These are phyloP conservation scores for Kodamaea leandrae DNA, from an alignment of 805 yeast genomes.

Conservation along the genomic window DNA sequence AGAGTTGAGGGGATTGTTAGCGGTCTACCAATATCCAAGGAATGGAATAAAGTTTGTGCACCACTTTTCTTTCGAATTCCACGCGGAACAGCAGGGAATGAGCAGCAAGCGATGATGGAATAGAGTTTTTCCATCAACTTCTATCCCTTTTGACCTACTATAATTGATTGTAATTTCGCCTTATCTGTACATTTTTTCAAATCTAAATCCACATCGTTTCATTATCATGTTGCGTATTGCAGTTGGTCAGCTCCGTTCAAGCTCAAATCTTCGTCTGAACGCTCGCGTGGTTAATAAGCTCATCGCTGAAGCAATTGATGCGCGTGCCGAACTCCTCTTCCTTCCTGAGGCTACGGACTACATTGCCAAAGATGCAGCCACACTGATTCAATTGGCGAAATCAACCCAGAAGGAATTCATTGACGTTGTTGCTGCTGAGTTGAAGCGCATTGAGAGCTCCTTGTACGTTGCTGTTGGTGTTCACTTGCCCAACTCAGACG, in stretches of 20 bases:
- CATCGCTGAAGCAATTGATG: conserved; percentile 59
- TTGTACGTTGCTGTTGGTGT: conserved; percentile 80
- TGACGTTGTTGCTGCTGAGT: conserved; percentile 43
- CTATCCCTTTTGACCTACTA: no score
- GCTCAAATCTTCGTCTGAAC: conserved; percentile 59
- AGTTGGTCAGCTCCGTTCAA: conserved; percentile 83
- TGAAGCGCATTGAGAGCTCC: conserved; percentile 43
- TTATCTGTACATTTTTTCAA: no score
- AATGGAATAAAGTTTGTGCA: no score
- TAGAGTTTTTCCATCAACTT: no score
- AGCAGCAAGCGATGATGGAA: no score
- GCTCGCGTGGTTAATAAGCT: conserved; percentile 56
- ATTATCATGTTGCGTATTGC: conserved; percentile 55
- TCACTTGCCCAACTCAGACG: conserved; percentile 65
- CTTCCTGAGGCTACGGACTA: conserved; percentile 95
- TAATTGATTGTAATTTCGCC: no score
- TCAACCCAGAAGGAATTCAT: conserved; percentile 37
- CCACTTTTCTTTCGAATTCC: no score
- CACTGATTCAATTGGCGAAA: conserved; percentile 60
- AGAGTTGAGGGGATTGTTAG: no score
- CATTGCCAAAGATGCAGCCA: conserved; percentile 65
- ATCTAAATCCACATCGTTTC: no score
- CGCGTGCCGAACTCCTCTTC: conserved; percentile 67
- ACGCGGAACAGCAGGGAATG: no score
- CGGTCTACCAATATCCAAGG: no score